Evolutionary conservation across 139 green algal genomes (phyloP).

Genomic region (Astrephomene gubernaculifera): DNA sequence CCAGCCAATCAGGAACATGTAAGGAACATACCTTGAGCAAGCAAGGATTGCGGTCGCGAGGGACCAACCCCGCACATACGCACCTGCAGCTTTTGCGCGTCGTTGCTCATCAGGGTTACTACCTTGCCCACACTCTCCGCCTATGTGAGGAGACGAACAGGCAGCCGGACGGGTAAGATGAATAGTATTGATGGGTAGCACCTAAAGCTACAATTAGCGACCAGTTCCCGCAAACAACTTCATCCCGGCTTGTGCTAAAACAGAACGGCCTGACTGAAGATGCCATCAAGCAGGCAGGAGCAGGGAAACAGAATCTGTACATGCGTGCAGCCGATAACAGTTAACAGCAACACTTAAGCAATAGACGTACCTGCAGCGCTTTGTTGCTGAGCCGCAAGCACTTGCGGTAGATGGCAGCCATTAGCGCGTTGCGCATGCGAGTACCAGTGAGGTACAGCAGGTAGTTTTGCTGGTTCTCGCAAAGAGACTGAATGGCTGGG

Average conservation of each 20-base stretch:
- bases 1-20: no score
- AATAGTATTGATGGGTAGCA: no score
- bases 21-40: no score
- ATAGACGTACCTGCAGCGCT: slow-evolving; percentile 46
- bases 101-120: slow-evolving; percentile 83
- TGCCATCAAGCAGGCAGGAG: background rate
- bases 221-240: no score
- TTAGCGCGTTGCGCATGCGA: slow-evolving; percentile 78
- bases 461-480: slow-evolving; percentile 59
- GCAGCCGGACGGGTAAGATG: no score
- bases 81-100: slow-evolving; percentile 80
- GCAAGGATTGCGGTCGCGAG: no score
- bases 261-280: no score
- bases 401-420: slow-evolving; percentile 92
- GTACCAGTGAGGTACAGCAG: slow-evolving; percentile 68
- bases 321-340: no score
- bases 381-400: slow-evolving; percentile 73
- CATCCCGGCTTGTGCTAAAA: no score
- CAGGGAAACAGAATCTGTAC: background rate
- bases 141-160: background rate
- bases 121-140: slow-evolving; percentile 62
- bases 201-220: no score
- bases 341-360: no score
- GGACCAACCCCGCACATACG: no score
- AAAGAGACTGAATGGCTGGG: slow-evolving; percentile 73